Evolutionary conservation across 768 basidiomycete genomes (phyloP).

Genomic region (Trametopsis cervina): DNA sequence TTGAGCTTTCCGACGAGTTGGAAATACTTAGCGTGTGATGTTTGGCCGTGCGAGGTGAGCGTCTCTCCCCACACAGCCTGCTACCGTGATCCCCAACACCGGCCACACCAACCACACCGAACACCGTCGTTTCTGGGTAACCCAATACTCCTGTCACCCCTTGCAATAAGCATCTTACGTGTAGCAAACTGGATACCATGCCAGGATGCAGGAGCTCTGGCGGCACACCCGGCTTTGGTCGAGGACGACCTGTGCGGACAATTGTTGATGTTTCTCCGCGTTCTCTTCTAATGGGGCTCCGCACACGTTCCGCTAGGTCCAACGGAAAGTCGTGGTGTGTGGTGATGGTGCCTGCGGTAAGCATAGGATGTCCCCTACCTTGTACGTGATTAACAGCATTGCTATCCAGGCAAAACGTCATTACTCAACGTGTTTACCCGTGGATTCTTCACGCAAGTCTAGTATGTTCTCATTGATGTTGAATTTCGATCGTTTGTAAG

Average conservation of each 20-base stretch:
- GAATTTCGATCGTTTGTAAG: not conserved
- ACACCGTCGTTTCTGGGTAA: not conserved
- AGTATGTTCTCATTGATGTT: conserved; percentile 63
- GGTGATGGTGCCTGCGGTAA: conserved; percentile 94
- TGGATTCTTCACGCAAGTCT: conserved; percentile 92
- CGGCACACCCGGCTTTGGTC: conserved; percentile 45
- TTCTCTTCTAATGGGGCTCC: not conserved
- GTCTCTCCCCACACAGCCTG: not conserved
- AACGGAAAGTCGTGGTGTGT: conserved; percentile 72
- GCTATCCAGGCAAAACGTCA: conserved; percentile 64
- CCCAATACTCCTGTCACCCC: not conserved
- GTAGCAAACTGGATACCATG: conserved; percentile 28
- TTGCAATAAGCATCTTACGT: not conserved
- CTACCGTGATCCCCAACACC: not conserved
- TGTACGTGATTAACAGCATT: conserved; percentile 1
- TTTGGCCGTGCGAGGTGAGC: too few species aligned
- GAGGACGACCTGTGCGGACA: conserved; percentile 41
- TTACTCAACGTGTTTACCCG: conserved; percentile 83
- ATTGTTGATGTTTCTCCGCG: not conserved
- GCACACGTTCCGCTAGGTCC: conserved; percentile 4
- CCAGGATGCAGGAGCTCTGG: conserved; percentile 50
- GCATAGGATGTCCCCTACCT: conserved; percentile 13
- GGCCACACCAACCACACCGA: not conserved
- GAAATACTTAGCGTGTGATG: too few species aligned
- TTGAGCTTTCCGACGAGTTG: too few species aligned